Conservation (phyloP, 1,284 basidiomycete species). For the Trametes polyzona region DNA sequence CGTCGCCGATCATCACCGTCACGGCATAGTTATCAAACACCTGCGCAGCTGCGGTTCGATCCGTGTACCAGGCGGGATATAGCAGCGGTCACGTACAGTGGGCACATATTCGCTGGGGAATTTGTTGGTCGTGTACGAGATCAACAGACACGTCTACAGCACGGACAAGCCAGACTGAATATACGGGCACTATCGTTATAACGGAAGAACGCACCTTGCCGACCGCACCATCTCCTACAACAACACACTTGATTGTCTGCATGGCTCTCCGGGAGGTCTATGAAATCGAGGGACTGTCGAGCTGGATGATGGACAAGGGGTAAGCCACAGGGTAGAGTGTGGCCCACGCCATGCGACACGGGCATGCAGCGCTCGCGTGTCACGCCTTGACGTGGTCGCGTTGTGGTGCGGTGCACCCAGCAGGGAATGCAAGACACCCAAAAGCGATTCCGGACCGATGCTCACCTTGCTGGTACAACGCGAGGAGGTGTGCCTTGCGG, state of each 20-base stretch:
- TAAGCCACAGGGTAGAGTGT: conserved; percentile 6
- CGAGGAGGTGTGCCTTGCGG: not conserved
- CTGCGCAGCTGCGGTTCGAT: conserved; percentile 47
- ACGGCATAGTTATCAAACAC: conserved; percentile 99
- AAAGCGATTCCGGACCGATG: not conserved
- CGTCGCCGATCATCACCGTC: conserved; percentile 99
- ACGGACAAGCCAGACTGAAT: not conserved
- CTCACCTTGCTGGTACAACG: conserved; percentile 30
- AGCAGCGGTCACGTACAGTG: conserved; percentile 67
- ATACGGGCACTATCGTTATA: too few relatives aligned
- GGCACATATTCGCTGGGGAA: conserved; percentile 99
- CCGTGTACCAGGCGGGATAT: conserved; percentile 22
- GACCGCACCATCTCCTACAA: conserved; percentile 99
- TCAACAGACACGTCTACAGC: conserved; percentile 92
- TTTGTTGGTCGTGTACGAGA: conserved; percentile 99
- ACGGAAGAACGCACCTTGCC: conserved; percentile 80
- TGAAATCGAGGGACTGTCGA: conserved; percentile 20
- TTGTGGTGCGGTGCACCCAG: not conserved
- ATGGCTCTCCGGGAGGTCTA: conserved; percentile 50
- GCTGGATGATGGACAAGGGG: conserved; percentile 6
- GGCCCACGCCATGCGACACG: conserved; percentile 13
- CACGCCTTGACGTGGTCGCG: conserved; percentile 19
- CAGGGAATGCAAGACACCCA: not conserved
- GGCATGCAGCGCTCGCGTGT: conserved; percentile 29
- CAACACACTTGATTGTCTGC: conserved; percentile 98